phyloP scores from a whole-genome alignment of 805 yeast genomes.

The Suhomyces pyralidae region DNA sequence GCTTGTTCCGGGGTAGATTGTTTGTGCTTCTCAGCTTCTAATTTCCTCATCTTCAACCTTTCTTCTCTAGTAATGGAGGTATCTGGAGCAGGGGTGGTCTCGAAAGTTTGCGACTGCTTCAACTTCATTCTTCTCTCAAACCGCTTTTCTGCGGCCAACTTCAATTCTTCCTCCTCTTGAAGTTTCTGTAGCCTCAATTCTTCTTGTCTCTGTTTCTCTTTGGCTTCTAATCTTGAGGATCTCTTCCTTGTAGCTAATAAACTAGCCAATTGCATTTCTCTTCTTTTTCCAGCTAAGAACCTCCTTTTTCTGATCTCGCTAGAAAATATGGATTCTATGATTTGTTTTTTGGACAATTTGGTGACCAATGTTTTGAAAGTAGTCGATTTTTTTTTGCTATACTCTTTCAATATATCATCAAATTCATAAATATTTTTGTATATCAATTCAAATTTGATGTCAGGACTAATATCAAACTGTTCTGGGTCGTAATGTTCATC shows the following conservation, averaged over 20 bases:
- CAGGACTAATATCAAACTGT: conserved; percentile 28
- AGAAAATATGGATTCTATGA: conserved; percentile 21
- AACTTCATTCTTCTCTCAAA: conserved; percentile 39
- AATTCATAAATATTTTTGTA: conserved; percentile 31
- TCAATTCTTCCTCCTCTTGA: conserved; percentile 44
- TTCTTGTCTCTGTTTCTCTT: conserved; percentile 48
- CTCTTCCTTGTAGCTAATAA: conserved; percentile 67
- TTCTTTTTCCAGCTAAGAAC: conserved; percentile 52
- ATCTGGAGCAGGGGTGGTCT: conserved; percentile 1
- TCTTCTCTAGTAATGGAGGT: conserved; percentile 29
- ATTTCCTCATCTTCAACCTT: conserved; percentile 33
- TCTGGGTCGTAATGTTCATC: conserved; percentile 22
- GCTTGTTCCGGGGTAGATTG: not conserved
- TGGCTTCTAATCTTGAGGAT: conserved; percentile 70
- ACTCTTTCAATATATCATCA: conserved; percentile 15
- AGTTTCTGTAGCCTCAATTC: conserved; percentile 49
- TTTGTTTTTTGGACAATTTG: conserved; percentile 12
- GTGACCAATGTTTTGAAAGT: conserved; percentile 28
- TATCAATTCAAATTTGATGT: conserved; percentile 28
- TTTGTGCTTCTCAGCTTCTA: not conserved
- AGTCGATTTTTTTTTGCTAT: conserved; percentile 16
- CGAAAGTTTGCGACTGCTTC: conserved; percentile 27
- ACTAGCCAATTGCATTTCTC: conserved; percentile 61
- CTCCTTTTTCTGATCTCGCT: conserved; percentile 55
- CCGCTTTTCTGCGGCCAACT: conserved; percentile 41